A percentile compares a stretch with the other conserved stretches of the same genome.
Evolutionary conservation across 75 land plant species (phyloP).

Genomic region (Pinus albicaulis): DNA sequence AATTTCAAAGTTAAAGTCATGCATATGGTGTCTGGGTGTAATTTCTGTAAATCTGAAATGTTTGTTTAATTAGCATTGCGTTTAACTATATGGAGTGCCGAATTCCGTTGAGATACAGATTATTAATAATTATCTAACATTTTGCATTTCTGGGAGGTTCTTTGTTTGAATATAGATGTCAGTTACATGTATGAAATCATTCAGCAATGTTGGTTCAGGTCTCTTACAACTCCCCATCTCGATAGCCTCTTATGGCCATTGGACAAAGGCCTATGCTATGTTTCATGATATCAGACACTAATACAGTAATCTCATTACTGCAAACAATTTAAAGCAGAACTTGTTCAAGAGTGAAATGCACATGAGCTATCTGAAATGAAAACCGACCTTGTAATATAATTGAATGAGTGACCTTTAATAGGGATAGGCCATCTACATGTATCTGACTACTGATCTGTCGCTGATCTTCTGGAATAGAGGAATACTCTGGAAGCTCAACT

Average conservation of each 20-base stretch:
- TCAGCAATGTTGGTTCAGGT: not conserved
- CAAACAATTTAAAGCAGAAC: too few species aligned
- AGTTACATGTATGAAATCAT: not conserved
- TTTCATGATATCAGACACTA: not conserved
- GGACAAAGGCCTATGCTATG: not conserved
- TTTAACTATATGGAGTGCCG: not conserved
- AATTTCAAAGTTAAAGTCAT: not conserved
- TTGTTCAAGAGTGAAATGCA: too few species aligned
- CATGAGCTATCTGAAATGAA: too few species aligned
- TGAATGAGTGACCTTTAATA: too few species aligned
- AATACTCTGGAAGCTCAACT: too few species aligned
- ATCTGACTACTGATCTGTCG: too few species aligned
- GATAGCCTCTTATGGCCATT: not conserved
- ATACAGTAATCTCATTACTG: not conserved
- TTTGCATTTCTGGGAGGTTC: not conserved
- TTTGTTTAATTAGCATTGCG: not conserved
- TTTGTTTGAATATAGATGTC: not conserved
- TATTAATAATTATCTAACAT: not conserved
- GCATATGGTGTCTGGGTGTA: not conserved
- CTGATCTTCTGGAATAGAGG: too few species aligned
- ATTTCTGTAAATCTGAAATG: not conserved
- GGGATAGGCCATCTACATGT: too few species aligned
- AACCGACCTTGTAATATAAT: too few species aligned
- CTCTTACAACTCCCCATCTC: not conserved
- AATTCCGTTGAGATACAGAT: not conserved